phyloP scores from a whole-genome alignment of 768 basidiomycete genomes.

The Amylocystis lapponica region DNA sequence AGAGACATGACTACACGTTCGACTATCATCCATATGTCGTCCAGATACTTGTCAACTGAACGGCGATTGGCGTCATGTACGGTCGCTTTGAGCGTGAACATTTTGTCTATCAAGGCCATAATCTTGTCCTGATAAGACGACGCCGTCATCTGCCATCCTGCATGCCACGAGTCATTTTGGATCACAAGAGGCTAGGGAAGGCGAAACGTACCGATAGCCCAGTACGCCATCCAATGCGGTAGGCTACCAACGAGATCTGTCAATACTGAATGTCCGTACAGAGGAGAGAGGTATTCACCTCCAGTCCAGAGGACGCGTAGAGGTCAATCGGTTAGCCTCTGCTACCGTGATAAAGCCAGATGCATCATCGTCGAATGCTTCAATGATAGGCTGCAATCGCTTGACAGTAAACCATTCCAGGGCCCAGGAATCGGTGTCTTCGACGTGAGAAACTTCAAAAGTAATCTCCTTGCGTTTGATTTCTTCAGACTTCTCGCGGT shows the following conservation, averaged over 20 bases:
- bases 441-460: neutral
- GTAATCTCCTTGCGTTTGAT: neutral
- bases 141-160: conserved; percentile 19
- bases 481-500: conserved; percentile 17
- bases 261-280: too few species aligned
- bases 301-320: conserved; percentile 27
- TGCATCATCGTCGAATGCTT: conserved; percentile 36
- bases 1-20: neutral
- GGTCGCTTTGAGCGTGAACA: conserved; percentile 7
- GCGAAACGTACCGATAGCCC: conserved; percentile 29
- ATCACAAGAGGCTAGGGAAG: neutral
- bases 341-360: conserved; percentile 30
- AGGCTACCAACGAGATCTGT: conserved; percentile 13
- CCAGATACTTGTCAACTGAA: conserved; percentile 22
- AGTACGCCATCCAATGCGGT: conserved; percentile 29
- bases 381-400: conserved; percentile 26
- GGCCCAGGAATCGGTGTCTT: conserved; percentile 27
- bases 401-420: conserved; percentile 28
- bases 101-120: neutral
- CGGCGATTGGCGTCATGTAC: conserved; percentile 13
- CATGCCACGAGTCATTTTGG: neutral
- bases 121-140: conserved; percentile 11
- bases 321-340: conserved; percentile 29
- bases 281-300: too few species aligned
- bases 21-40: conserved; percentile 9